Conservation (phyloP, 2,329 filamentous ascomycete species). For the Aspergillus pseudoglaucus region DNA sequence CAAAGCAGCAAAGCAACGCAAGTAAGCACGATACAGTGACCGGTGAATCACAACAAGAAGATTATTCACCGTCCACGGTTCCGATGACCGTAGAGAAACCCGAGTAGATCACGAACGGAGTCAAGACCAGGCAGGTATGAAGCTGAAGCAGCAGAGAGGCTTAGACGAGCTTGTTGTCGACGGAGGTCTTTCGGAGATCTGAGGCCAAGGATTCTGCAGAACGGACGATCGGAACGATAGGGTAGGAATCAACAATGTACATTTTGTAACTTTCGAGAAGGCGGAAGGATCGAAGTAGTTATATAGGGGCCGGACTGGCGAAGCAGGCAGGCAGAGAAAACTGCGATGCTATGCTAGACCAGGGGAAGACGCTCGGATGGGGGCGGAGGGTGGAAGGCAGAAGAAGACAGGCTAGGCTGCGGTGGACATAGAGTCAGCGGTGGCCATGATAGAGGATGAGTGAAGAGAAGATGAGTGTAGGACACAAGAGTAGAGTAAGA, state of each 20-base stretch:
- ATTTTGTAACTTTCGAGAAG: constrained; percentile 26
- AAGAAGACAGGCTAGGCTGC: constrained; percentile 7
- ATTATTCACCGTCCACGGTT: constrained; percentile 11
- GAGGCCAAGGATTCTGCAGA: constrained; percentile 25
- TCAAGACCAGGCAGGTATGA: constrained; percentile 6
- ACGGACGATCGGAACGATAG: constrained; percentile 32
- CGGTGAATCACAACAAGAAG: constrained; percentile 6
- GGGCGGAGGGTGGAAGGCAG: constrained; percentile 7
- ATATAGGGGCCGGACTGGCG: constrained; percentile 23
- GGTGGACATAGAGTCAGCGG: constrained; percentile 8
- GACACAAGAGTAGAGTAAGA: constrained; percentile 1
- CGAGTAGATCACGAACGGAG: constrained; percentile 16
- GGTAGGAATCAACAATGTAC: constrained; percentile 30
- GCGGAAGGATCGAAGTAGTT: constrained; percentile 11
- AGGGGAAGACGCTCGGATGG: background rate
- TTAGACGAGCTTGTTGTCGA: constrained; percentile 22
- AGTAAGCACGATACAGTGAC: background rate
- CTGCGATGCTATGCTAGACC: background rate
- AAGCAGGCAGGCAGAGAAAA: constrained; percentile 22
- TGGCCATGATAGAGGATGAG: background rate
- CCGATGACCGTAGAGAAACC: constrained; percentile 21
- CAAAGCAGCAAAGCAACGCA: background rate
- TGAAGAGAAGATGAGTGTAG: constrained; percentile 1
- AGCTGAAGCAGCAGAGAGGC: constrained; percentile 8
- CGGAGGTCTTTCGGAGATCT: constrained; percentile 23